Base-by-base conservation (phyloP, 352 stramenopile species). In the Globisporangium paddicum region DNA sequence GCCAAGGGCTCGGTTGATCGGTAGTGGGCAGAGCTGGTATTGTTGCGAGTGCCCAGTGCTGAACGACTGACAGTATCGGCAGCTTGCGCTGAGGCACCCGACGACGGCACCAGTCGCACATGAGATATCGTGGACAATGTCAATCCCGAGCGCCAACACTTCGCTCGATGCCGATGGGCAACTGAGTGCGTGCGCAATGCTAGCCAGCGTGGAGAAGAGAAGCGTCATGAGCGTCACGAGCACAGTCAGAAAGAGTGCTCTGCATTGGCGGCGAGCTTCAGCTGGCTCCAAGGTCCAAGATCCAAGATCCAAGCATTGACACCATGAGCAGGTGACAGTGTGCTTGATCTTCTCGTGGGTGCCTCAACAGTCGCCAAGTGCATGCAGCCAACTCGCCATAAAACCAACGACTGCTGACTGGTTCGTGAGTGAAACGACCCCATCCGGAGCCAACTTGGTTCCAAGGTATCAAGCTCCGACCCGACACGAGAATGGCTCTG, bases 1-100 rank as follows among this genome's bases (percentile, higher is more conserved):
- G 34, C 19, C 32, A 30, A 55, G 32, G 21, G 21, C 32, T 55
- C 34, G 49, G 23, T 37, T 23, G 21, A 2, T 46, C 18, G 34
- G 32, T 10, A n/a, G 26, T 35, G 44, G 6, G 44, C 55, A 61
- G 42, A 49, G 21, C 44, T 37, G 11, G 30, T 55, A 61, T 13
- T 40, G 19, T 16, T 21, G 28, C 25, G 55, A 61, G 19, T 16
- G 13, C 7, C 18, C 8, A 5, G 55, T 48, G 4, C 16, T 37
- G 16, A 48, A 48, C 44, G 11, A 38, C 34, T 60, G 42, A 2
- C 55, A 60, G 30, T 54, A 21, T 4, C 55, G 42, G 14, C 55
- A 60, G 19, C 55, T 35, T 4, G 1, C 14, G 13, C 42, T 35
- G 25, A 60, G 38, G 55, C 55, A 60, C 9, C 44, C 55, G 5